Evolutionary conservation across 2,329 filamentous ascomycete genomes (phyloP), one percentile per base, ranked within the genome.

Genomic region (Talaromyces sp.): DNA sequence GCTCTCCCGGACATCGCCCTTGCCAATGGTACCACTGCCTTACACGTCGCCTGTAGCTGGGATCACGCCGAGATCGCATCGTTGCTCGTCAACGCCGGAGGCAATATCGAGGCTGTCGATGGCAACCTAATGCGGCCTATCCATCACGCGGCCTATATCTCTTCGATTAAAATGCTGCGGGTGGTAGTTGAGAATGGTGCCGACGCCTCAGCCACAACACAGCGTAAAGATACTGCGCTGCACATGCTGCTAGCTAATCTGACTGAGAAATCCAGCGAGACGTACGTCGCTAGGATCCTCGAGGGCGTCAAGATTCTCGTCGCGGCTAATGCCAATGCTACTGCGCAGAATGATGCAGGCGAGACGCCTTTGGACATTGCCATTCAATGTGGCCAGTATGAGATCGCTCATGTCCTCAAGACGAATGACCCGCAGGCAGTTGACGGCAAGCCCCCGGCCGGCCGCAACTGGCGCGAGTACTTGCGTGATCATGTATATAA

Each of bases 381-480:
- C 58, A 45, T 49, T 27, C 13, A 17, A 5, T 38, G 22, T 61
- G 11, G 47, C 2, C 27, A 51, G n/a, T 47, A 22, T 49, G 59
- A 61, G 19, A 34, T 61, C 2, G 43, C 13, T 11, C 45, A 61
- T 61, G 15, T 40, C 22, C 34, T 61, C 15, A 25, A 38, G 19
- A 51, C 59, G 5, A 25, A 38, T 6, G 19, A 61, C 27, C 6
- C 45, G 15, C 11, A 51, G 5, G 59, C 59, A 27, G 13, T 61
- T 31, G 58, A 51, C 27, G 59, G 45, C 15, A 11, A 38, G 36
- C 31, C 29, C 13, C 59, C 59, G 6, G 22, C 43, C 15, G 45
- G 59, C 6, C 59, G 59, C 17, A 36, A 40, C 43, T 61, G 59
- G 59, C 31, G 19, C 19, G 59, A 61, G 29, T 61, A 61, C 19